Evolutionary conservation across 306 rosid species (phyloP), one percentile per base, ranked within the genome.

Genomic region (Morella rubra): DNA sequence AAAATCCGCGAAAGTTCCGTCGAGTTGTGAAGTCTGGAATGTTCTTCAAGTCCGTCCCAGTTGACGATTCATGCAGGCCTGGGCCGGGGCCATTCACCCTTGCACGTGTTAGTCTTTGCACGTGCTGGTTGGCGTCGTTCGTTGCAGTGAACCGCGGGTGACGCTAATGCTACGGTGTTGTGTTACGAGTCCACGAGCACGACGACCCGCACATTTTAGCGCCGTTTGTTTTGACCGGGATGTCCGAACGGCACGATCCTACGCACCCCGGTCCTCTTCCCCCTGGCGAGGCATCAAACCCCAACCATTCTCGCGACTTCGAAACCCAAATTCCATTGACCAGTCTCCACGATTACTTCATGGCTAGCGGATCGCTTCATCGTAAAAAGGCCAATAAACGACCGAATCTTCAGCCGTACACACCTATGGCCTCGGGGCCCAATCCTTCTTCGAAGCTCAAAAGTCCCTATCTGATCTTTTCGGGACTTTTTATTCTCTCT

Each of bases 301-400:
- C 3, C 37, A 32, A 32, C 37, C 37, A 32, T 32, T 32, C 37
- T 32, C 37, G 37, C 51, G 44, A 22, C 69, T 41, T 11, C 41
- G 5, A 19, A 32, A 9, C n/a, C 8, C 22, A 45, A 13, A 15
- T 42, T 54, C 70, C 74, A 11, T 81, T 87, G 87, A 77, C 24
- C 51, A 52, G 7, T 20, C 18, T 18, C 52, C 53, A 59, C 45
- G 44, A 60, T 60, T 5, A 27, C 37, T 24, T 19, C 51, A 91
- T 90, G 97, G 87, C 93, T 71, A 55, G 71, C 47, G 80, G 85
- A 86, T 86, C 93, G 76, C 80, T 66, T 76, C 11, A 8, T 49
- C 53, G 53, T 37, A 90, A 78, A 80, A 91, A 73, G 66, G 60
- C 22, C 51, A 64, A 70, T 51, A 86, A 90, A 74, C 71, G 82